phyloP scores from a whole-genome alignment of 306 rosid genomes.

The Styphnolobium japonicum region DNA sequence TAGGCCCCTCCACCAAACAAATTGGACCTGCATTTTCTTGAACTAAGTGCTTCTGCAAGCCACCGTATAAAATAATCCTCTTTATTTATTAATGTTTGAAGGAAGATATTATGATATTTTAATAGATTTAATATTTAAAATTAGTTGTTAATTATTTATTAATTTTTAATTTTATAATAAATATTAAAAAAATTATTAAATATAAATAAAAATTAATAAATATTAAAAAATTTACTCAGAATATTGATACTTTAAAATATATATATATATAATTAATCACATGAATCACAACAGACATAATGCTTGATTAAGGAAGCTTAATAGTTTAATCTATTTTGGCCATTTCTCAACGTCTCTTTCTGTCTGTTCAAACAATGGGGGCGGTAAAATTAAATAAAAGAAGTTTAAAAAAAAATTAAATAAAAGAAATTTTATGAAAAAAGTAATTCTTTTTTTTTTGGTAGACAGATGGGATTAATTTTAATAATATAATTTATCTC shows the following conservation, averaged over 20 bases:
- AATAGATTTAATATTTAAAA: no score
- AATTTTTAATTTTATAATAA: no score
- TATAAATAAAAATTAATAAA: no score
- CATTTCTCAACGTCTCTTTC: conserved; percentile 55
- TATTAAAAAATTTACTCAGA: no score
- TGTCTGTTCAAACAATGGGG: conserved; percentile 30
- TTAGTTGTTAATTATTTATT: no score
- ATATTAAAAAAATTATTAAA: no score
- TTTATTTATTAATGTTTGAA: conserved; percentile 28
- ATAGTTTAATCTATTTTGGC: conserved; percentile 38
- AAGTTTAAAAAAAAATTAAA: neutral
- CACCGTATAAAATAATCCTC: conserved; percentile 8
- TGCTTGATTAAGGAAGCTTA: conserved; percentile 31
- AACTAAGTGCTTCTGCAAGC: conserved; percentile 25
- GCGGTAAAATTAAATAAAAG: neutral
- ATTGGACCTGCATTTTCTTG: conserved; percentile 35
- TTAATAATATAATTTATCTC: neutral
- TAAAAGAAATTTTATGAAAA: neutral
- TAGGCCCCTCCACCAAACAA: conserved; percentile 32
- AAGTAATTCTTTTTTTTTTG: neutral
- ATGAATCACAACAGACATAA: conserved; percentile 21
- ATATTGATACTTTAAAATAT: no score
- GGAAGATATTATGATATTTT: no score
- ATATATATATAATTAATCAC: no score
- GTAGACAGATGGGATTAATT: no score